These are phyloP conservation scores for Saposhnikovia divaricata DNA, from an alignment of 129 eudicot genomes.

Conservation along the genomic window DNA sequence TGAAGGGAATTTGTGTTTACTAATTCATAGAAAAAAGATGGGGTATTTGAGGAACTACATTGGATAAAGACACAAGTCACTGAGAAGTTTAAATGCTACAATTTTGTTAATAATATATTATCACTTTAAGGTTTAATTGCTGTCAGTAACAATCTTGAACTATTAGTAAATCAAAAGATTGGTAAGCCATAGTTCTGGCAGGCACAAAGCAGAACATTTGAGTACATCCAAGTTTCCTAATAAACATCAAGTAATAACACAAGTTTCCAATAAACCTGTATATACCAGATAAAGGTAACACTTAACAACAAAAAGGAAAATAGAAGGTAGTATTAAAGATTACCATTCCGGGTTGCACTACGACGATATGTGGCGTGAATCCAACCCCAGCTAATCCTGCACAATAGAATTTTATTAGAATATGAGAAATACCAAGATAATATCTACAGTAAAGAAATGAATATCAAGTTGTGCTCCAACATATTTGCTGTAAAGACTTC, in stretches of 20 bases:
- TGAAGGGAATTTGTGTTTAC: background rate
- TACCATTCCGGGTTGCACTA: constrained; percentile 57
- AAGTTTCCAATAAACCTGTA: background rate
- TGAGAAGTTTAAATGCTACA: background rate
- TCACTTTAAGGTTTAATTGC: background rate
- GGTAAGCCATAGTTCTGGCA: background rate
- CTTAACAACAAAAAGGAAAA: constrained; percentile 8
- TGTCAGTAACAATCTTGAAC: background rate
- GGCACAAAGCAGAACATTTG: background rate
- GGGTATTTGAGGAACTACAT: background rate
- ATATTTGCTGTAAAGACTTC: too few species aligned
- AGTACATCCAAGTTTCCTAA: background rate
- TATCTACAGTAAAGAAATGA: background rate
- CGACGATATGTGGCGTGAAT: constrained; percentile 45
- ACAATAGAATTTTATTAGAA: constrained; percentile 7
- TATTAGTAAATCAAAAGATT: background rate
- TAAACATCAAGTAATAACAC: background rate
- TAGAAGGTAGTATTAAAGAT: background rate
- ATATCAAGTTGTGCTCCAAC: background rate
- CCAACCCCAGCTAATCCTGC: constrained; percentile 51
- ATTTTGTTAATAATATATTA: background rate
- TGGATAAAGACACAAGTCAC: background rate
- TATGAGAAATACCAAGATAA: background rate
- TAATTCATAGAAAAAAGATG: background rate
- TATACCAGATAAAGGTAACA: background rate